phyloP scores from a whole-genome alignment of 768 basidiomycete genomes.

The Boletus sp. region DNA sequence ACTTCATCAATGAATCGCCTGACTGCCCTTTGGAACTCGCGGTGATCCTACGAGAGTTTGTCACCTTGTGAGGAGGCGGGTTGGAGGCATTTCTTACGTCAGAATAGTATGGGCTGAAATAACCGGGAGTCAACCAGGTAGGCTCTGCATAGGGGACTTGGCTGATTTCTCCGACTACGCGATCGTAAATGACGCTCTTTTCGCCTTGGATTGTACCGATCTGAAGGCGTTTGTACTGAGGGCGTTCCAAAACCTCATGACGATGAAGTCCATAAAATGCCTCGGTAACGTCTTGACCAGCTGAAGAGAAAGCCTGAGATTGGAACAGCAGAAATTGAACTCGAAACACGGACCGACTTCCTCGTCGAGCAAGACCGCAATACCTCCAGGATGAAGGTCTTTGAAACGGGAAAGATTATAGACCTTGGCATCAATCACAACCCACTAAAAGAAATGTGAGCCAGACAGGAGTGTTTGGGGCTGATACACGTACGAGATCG shows the following conservation, averaged over 20 bases:
- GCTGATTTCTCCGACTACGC: slow-evolving; percentile 56
- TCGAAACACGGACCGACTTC: slow-evolving; percentile 60
- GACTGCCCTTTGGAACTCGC: slow-evolving; percentile 42
- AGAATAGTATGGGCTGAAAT: slow-evolving; percentile 67
- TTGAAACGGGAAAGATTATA: slow-evolving; percentile 81
- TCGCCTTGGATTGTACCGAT: slow-evolving; percentile 73
- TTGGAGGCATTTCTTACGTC: slow-evolving; percentile 40
- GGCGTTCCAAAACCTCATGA: slow-evolving; percentile 73
- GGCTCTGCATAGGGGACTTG: slow-evolving; percentile 87
- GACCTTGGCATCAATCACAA: slow-evolving; percentile 80
- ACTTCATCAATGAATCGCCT: slow-evolving; percentile 67
- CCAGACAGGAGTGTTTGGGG: neutral
- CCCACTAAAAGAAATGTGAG: slow-evolving; percentile 50
- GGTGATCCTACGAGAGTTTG: slow-evolving; percentile 41
- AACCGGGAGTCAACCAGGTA: slow-evolving; percentile 71
- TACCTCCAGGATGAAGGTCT: slow-evolving; percentile 80
- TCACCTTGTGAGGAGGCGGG: slow-evolving; percentile 1
- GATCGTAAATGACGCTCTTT: slow-evolving; percentile 48
- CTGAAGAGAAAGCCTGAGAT: slow-evolving; percentile 32
- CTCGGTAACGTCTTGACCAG: slow-evolving; percentile 85
- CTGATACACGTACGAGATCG: slow-evolving; percentile 55
- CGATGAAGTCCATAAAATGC: slow-evolving; percentile 88
- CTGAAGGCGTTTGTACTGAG: slow-evolving; percentile 69
- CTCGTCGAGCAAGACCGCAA: slow-evolving; percentile 68
- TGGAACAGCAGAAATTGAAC: neutral